Conservation (phyloP, 768 basidiomycete species). For the Boletellus ananiceps region DNA sequence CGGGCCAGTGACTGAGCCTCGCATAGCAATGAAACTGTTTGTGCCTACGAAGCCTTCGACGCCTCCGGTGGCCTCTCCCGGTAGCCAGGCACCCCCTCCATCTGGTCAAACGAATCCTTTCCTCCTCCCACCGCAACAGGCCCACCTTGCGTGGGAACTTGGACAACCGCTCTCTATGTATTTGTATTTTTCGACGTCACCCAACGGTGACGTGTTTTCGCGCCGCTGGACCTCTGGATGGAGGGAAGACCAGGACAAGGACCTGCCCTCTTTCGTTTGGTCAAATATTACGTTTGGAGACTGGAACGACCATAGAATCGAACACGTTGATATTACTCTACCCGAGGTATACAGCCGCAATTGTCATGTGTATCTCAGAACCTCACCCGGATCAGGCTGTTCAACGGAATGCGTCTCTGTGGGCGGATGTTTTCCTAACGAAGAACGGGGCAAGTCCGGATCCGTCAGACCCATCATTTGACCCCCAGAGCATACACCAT, state of each 20-base stretch:
- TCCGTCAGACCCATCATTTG: constrained; percentile 50
- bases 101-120: constrained; percentile 40
- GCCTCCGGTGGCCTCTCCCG: constrained; percentile 27
- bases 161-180: constrained; percentile 64
- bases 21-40: constrained; percentile 44
- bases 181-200: constrained; percentile 67
- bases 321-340: constrained; percentile 57
- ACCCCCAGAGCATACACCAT: constrained; percentile 58
- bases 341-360: constrained; percentile 50
- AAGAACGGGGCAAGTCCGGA: constrained; percentile 63
- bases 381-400: constrained; percentile 49
- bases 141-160: constrained; percentile 54
- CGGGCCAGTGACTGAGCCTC: background rate
- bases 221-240: constrained; percentile 48
- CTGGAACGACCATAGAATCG: constrained; percentile 57
- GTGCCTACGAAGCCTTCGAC: constrained; percentile 33
- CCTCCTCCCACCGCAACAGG: constrained; percentile 51
- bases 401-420: constrained; percentile 72
- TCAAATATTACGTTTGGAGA: constrained; percentile 73
- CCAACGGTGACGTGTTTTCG: constrained; percentile 55
- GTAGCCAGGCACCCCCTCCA: constrained; percentile 9
- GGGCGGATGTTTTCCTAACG: constrained; percentile 77
- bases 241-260: constrained; percentile 43
- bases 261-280: constrained; percentile 71
- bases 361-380: background rate